Evolutionary conservation across 495 filamentous ascomycete species (phyloP), one percentile per base, ranked within the genome.

Genomic region (Penicillium taxi): DNA sequence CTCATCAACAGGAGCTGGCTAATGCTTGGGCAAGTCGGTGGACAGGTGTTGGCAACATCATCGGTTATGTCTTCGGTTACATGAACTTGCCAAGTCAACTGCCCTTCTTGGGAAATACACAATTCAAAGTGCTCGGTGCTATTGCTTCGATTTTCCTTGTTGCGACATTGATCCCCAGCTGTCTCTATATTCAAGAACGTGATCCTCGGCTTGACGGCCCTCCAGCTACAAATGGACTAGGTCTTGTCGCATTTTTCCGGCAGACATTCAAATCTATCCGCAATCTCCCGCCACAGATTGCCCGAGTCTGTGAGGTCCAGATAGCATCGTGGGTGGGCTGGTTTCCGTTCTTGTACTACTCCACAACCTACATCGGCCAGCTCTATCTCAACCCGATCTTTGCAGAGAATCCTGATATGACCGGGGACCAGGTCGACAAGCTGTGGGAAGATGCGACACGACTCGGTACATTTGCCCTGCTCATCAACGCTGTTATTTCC

Each of bases 341-440:
- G 82, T 95, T 95, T 51, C 88, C 88, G 12, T 90, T 94, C 64
- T 69, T 95, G 0, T 95, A 89, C 61, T 95, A 95, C 63, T 82
- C 86, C 5, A 91, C 85, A 1, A 91, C 84, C 18, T 95, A 88
- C 56, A 80, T 94, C 49, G 88, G 82, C 35, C 85, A 95, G 55
- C 80, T 93, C 35, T 91, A 93, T 51, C 81, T 82, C 25, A 80
- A 93, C 50, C 86, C 86, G 1, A 81, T 72, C 37, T 81, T 94
- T 37, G 72, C 74, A 44, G 63, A 72, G 32, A 79, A 94, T 47
- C 85, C 84, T 2, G 50, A 86, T 51, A 81, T 94, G 67, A 73
- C 81, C 2, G 66, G 77, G 1, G 73, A 71, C 23, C 75, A 94
- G 52, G 72, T 93, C 37, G 77, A 94, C 45, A 51, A 73, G 29